Percentiles rank a stretch among this genome's conserved stretches.
These are phyloP conservation scores for Aspergillus sp. DNA, from an alignment of 2,329 filamentous ascomycete species.

Conservation along the genomic window DNA sequence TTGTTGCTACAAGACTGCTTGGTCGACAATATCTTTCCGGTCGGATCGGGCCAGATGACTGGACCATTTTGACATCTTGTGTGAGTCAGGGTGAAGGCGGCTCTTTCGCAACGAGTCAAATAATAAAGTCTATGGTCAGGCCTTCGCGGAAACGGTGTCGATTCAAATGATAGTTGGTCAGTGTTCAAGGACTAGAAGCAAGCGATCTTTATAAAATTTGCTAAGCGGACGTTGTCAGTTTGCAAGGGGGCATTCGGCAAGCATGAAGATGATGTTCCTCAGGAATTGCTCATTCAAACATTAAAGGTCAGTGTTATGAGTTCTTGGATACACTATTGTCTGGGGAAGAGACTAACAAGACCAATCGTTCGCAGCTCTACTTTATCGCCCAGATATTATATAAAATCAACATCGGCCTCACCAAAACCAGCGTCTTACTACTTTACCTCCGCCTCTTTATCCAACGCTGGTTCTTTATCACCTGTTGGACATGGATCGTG, in stretches of 20 bases:
- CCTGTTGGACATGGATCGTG: slow-evolving; percentile 17
- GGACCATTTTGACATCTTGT: slow-evolving; percentile 19
- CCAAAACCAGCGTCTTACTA: slow-evolving; percentile 26
- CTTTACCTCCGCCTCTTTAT: slow-evolving; percentile 24
- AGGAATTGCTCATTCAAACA: slow-evolving; percentile 9
- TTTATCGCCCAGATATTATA: slow-evolving; percentile 27
- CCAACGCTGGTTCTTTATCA: slow-evolving; percentile 17
- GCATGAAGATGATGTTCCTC: slow-evolving; percentile 14
- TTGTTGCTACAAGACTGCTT: slow-evolving; percentile 17
- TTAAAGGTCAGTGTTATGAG: slow-evolving; percentile 13
- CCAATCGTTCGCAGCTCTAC: slow-evolving; percentile 9
- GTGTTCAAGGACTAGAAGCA: background rate
- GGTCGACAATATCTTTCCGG: slow-evolving; percentile 16
- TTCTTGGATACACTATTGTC: background rate
- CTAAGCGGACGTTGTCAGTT: slow-evolving; percentile 3
- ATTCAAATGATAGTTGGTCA: slow-evolving; percentile 22
- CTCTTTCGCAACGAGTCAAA: background rate
- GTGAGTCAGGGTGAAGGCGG: background rate
- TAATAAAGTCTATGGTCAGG: slow-evolving; percentile 3
- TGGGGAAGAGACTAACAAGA: background rate
- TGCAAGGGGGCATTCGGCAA: slow-evolving; percentile 23
- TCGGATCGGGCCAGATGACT: slow-evolving; percentile 18
- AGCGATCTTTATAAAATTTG: background rate
- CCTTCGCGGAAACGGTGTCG: slow-evolving; percentile 19
- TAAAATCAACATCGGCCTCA: slow-evolving; percentile 23